phyloP scores from a whole-genome alignment of 257 asterid genomes.

The Solanum ossicruentum region DNA sequence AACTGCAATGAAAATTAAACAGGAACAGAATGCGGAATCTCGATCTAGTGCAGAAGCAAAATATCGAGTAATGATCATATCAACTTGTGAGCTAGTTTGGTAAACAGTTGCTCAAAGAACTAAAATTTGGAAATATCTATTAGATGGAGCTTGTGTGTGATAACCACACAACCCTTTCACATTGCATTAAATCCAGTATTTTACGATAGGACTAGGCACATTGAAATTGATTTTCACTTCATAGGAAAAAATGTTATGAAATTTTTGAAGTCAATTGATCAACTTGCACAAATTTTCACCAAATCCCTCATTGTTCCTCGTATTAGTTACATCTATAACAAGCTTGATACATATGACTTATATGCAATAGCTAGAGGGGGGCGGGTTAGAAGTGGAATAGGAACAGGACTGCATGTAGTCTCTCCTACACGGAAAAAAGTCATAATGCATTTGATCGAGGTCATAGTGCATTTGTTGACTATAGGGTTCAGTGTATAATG shows the following conservation, averaged over 20 bases:
- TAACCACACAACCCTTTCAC: neutral
- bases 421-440: neutral
- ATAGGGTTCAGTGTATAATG: neutral
- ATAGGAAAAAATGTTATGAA: neutral
- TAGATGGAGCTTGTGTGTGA: neutral
- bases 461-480: neutral
- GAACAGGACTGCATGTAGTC: neutral
- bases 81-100: neutral
- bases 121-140: neutral
- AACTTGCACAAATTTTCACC: neutral
- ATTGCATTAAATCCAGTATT: neutral
- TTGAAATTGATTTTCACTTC: neutral
- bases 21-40: neutral
- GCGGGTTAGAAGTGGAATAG: neutral
- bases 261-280: neutral
- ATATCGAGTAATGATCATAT: neutral
- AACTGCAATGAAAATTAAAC: neutral
- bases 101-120: neutral
- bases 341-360: neutral
- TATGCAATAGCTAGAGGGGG: neutral
- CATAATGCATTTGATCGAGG: neutral
- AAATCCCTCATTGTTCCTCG: neutral
- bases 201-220: neutral
- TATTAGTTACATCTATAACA: neutral
- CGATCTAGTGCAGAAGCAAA: neutral